These are phyloP conservation scores for Gossypium sturtianum DNA, from an alignment of 345 rosid genomes.

Conservation along the genomic window DNA sequence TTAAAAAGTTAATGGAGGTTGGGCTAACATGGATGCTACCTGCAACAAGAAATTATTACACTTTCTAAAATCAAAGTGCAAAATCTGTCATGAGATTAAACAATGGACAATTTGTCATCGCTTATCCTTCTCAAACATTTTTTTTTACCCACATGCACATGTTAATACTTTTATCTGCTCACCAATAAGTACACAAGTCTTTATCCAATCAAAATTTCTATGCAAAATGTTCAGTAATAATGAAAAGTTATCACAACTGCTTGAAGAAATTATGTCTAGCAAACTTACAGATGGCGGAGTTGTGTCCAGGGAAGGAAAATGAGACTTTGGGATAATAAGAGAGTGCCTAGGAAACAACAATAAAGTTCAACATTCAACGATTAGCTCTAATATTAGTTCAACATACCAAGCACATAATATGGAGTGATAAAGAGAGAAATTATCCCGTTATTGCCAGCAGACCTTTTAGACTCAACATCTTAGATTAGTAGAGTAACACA, in stretches of 20 bases:
- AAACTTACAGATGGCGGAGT: slow-evolving; percentile 93
- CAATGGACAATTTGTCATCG: not conserved
- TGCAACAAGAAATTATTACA: not conserved
- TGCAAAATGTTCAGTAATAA: not conserved
- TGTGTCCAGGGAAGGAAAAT: slow-evolving; percentile 65
- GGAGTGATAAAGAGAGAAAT: no score
- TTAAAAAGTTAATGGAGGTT: not conserved
- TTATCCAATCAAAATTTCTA: not conserved
- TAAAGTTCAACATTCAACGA: slow-evolving; percentile 7
- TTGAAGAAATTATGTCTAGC: not conserved
- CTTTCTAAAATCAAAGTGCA: not conserved
- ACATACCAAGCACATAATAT: no score
- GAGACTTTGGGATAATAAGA: slow-evolving; percentile 83
- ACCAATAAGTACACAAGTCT: not conserved
- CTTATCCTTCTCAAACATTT: not conserved
- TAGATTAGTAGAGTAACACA: no score
- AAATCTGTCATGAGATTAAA: not conserved
- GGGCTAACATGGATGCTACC: not conserved
- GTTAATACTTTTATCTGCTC: not conserved
- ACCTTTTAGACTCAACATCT: no score
- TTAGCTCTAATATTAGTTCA: not conserved
- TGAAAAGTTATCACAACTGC: not conserved
- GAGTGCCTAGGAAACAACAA: slow-evolving; percentile 64
- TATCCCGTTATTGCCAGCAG: no score
- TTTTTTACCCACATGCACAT: not conserved